Evolutionary conservation across 2,329 filamentous ascomycete genomes (phyloP).

Genomic region (Colletotrichum sp.): DNA sequence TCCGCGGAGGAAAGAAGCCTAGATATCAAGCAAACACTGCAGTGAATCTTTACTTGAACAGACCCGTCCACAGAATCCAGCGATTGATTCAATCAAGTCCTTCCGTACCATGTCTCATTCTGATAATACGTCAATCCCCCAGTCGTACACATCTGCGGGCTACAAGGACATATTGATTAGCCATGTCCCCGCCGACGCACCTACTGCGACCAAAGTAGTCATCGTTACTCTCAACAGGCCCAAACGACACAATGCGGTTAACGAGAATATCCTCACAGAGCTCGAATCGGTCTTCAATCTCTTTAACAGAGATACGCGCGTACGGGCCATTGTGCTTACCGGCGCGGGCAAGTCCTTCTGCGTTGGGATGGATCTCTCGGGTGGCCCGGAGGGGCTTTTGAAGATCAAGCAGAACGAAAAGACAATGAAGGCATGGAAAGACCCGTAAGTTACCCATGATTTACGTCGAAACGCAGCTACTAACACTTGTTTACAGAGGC

Average conservation of each 20-base stretch:
- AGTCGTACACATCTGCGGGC: neutral
- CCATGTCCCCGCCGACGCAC: constrained; percentile 1
- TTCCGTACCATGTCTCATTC: neutral
- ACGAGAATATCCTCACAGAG: constrained; percentile 4
- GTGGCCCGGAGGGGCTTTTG: neutral
- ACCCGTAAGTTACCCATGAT: neutral
- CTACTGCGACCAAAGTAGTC: neutral
- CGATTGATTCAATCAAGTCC: neutral
- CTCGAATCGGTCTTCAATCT: neutral
- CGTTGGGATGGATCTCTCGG: neutral
- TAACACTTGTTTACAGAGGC: constrained; percentile 24
- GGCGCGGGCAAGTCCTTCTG: constrained; percentile 2
- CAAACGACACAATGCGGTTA: neutral
- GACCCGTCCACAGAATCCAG: neutral
- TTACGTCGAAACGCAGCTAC: no score
- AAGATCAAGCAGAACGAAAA: neutral
- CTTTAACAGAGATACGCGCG: neutral
- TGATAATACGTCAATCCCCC: neutral
- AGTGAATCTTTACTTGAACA: neutral
- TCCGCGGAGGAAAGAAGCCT: accelerated
- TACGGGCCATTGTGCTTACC: neutral
- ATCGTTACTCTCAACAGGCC: neutral
- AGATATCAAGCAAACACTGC: neutral
- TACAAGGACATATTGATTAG: constrained; percentile 10
- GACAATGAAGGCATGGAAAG: neutral